These are phyloP conservation scores for Typha latifolia DNA, from an alignment of 176 grass and related monocot genomes.

Conservation along the genomic window DNA sequence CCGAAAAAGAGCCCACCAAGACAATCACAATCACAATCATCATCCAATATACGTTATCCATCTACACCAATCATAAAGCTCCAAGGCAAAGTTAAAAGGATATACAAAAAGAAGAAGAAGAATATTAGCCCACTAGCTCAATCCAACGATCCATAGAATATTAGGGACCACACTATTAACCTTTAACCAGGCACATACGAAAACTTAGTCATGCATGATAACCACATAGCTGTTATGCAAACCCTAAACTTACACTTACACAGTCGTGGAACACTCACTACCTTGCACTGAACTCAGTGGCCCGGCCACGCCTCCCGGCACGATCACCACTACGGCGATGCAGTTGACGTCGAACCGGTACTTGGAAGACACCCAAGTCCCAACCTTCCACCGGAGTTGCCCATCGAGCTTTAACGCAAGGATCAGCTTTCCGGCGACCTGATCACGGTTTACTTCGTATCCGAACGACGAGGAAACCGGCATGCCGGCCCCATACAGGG, in stretches of 20 bases:
- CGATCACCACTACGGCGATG: conserved; percentile 9
- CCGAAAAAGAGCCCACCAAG: too few species aligned
- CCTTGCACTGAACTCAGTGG: neutral
- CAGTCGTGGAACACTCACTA: conserved; percentile 23
- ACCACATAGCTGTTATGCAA: too few species aligned
- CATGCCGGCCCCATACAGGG: conserved; percentile 19
- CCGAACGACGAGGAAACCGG: neutral
- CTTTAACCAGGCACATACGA: too few species aligned
- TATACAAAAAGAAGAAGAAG: too few species aligned
- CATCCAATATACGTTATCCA: too few species aligned
- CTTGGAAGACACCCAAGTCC: conserved; percentile 41
- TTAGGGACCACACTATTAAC: too few species aligned
- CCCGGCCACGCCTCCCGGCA: neutral
- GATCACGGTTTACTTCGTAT: conserved; percentile 5
- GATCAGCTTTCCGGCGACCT: conserved; percentile 17
- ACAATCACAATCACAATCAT: too few species aligned
- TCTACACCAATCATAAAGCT: too few species aligned
- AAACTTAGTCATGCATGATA: too few species aligned
- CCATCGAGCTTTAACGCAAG: conserved; percentile 42
- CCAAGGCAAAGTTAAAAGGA: too few species aligned
- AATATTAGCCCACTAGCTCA: too few species aligned
- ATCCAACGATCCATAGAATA: too few species aligned
- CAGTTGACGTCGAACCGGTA: conserved; percentile 53
- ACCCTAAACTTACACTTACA: neutral
- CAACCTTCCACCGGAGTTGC: conserved; percentile 68